A percentile compares a stretch with the other conserved stretches of the same genome.
Conservation (phyloP, 208 protist genomes). For the Zelonia costaricensis region DNA sequence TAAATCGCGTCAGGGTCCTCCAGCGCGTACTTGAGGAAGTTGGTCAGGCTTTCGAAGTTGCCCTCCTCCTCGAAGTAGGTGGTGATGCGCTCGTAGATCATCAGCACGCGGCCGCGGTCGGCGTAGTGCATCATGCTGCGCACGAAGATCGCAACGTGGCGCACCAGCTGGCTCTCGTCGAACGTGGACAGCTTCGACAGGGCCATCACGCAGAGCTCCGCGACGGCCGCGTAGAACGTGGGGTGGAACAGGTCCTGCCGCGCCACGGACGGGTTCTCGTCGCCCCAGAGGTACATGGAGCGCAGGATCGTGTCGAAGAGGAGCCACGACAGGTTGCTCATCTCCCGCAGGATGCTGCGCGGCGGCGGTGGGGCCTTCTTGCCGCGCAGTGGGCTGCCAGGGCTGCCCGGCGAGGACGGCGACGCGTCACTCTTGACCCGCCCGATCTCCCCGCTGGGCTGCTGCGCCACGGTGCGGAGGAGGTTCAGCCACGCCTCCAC, state of each 20-base stretch:
- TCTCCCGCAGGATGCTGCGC: constrained; percentile 64
- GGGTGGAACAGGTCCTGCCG: constrained; percentile 65
- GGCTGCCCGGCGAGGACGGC: background rate
- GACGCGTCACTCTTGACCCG: background rate
- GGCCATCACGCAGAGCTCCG: constrained; percentile 65
- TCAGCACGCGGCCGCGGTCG: constrained; percentile 74
- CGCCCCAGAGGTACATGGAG: constrained; percentile 77
- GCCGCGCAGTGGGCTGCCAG: background rate
- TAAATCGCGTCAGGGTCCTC: constrained; percentile 61
- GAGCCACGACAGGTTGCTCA: constrained; percentile 83
- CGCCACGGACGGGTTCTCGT: constrained; percentile 48
- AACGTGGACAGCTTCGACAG: constrained; percentile 55
- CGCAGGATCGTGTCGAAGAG: constrained; percentile 86
- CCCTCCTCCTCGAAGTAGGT: constrained; percentile 59
- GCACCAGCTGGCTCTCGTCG: constrained; percentile 59
- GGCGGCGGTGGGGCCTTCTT: constrained; percentile 20
- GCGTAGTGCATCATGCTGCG: constrained; percentile 66
- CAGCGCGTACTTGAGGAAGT: constrained; percentile 70
- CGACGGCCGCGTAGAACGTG: constrained; percentile 59
- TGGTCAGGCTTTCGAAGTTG: constrained; percentile 62
- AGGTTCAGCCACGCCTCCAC: constrained; percentile 71
- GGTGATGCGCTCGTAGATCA: constrained; percentile 48
- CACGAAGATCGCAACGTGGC: constrained; percentile 74
- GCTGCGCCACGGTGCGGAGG: constrained; percentile 26
- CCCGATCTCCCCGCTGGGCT: background rate